Percentiles rank a stretch among this genome's conserved stretches.
These are phyloP conservation scores for Orbilia javanica DNA, from an alignment of 2,329 filamentous ascomycete genomes.

Conservation along the genomic window DNA sequence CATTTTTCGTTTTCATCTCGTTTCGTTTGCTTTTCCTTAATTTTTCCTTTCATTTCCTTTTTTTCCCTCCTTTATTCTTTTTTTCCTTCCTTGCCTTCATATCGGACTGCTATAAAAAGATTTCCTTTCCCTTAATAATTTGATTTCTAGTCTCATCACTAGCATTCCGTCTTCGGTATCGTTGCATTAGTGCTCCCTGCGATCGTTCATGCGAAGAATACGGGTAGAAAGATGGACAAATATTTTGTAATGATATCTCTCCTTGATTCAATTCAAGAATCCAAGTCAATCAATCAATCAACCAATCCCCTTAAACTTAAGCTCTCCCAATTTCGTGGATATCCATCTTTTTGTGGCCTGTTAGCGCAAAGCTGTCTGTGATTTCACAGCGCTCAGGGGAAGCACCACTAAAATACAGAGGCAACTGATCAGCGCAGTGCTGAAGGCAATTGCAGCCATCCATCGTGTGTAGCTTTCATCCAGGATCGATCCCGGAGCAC, in stretches of 20 bases:
- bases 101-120: constrained; percentile 36
- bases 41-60: constrained; percentile 11
- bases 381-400: too few relatives aligned
- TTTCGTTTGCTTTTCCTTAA: constrained; percentile 19
- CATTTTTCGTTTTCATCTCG: constrained; percentile 22
- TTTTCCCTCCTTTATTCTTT: neutral
- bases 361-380: too few relatives aligned
- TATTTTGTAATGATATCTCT: constrained; percentile 56
- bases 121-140: constrained; percentile 48
- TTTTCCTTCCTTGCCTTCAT: constrained; percentile 4
- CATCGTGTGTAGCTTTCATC: too few relatives aligned
- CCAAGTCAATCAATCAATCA: neutral
- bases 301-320: neutral
- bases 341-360: neutral
- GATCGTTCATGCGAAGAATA: constrained; percentile 31
- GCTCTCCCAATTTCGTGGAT: neutral
- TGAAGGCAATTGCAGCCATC: too few relatives aligned
- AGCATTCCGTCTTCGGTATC: constrained; percentile 29
- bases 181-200: constrained; percentile 18
- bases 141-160: constrained; percentile 40
- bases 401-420: too few relatives aligned
- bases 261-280: constrained; percentile 49
- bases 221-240: constrained; percentile 27
- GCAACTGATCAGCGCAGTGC: too few relatives aligned
- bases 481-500: too few relatives aligned